Conservation (phyloP, 371 early-diverging fungal species). For the Neoconidiobolus thromboides region DNA sequence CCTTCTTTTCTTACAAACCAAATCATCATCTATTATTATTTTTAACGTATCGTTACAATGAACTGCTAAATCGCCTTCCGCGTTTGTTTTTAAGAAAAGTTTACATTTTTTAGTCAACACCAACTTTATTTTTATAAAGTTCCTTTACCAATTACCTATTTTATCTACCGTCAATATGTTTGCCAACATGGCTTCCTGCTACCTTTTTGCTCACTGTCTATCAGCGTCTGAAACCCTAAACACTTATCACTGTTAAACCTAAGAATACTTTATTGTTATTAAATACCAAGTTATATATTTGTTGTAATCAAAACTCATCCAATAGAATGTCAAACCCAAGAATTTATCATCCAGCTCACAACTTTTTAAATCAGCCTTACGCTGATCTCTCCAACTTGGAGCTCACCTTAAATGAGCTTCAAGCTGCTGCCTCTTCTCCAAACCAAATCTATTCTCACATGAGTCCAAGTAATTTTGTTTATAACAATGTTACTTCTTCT, state of each 20-base stretch:
- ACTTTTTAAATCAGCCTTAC: background rate
- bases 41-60: background rate
- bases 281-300: background rate
- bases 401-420: too few species aligned
- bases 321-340: background rate
- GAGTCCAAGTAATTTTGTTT: too few species aligned
- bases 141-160: background rate
- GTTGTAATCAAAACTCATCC: background rate
- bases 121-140: background rate
- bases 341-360: background rate
- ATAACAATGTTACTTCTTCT: too few species aligned
- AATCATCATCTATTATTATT: background rate
- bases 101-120: background rate
- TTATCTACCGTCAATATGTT: background rate
- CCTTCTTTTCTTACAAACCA: background rate
- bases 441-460: too few species aligned
- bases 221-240: background rate
- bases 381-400: background rate
- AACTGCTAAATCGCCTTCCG: background rate
- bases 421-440: too few species aligned
- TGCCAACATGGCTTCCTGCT: background rate
- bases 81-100: background rate
- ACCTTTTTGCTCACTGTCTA: background rate
- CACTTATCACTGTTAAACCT: background rate
- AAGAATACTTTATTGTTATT: background rate